phyloP scores from a whole-genome alignment of 2,329 filamentous ascomycete genomes.

The Trichoderma sp. region DNA sequence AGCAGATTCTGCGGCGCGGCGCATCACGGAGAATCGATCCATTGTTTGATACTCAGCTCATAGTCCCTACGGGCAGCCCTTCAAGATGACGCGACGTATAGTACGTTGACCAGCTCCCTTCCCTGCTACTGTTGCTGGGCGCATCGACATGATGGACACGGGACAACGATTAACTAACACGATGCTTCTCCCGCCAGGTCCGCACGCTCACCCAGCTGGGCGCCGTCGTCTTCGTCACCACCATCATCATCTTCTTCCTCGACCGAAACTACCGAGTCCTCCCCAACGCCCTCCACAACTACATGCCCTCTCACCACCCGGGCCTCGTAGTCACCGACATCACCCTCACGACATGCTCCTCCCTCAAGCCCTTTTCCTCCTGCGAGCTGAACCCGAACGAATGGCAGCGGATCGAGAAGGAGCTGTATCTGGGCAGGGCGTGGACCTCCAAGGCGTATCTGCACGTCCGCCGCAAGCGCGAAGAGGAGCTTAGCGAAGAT shows the following conservation, averaged over 20 bases:
- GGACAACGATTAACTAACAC: not conserved
- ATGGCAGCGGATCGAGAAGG: slow-evolving; percentile 88
- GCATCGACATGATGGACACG: not conserved
- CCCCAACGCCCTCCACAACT: slow-evolving; percentile 80
- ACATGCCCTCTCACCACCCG: slow-evolving; percentile 82
- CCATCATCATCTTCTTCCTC: slow-evolving; percentile 76
- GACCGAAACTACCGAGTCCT: slow-evolving; percentile 88
- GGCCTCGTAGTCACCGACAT: slow-evolving; percentile 86
- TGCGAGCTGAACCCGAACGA: slow-evolving; percentile 70
- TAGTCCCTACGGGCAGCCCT: not conserved
- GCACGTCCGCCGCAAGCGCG: slow-evolving; percentile 79
- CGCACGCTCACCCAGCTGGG: slow-evolving; percentile 76
- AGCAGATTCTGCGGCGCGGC: slow-evolving; percentile 23
- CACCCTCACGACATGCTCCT: slow-evolving; percentile 74
- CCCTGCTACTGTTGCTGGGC: not conserved
- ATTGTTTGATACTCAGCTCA: not conserved
- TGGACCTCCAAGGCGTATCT: slow-evolving; percentile 79
- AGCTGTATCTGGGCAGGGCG: slow-evolving; percentile 75
- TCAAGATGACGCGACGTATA: slow-evolving; percentile 45
- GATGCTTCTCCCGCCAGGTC: slow-evolving; percentile 45
- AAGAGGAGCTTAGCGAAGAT: slow-evolving; percentile 73
- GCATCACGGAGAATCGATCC: slow-evolving; percentile 8
- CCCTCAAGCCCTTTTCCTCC: slow-evolving; percentile 71
- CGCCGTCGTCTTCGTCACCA: slow-evolving; percentile 64
- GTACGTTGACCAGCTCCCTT: slow-evolving; percentile 34